Evolutionary conservation across 208 protist species (phyloP).

Genomic region (Leishmania braziliensis): DNA sequence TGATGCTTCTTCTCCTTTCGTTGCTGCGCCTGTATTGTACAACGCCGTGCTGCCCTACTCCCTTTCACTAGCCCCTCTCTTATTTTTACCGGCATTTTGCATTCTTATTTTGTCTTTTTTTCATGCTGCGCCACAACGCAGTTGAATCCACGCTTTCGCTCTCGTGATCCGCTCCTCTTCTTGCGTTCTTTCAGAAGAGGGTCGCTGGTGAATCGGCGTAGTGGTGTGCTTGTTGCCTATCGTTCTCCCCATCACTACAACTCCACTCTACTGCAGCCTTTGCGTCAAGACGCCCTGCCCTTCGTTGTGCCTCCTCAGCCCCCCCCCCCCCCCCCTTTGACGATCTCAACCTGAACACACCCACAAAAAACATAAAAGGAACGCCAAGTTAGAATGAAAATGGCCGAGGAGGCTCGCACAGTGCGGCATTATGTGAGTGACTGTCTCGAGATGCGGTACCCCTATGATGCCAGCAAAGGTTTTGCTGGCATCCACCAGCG

Average conservation of each 20-base stretch:
- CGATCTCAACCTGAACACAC: background rate
- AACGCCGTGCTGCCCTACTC: background rate
- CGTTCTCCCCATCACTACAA: background rate
- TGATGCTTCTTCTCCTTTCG: no score
- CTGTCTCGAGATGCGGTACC: constrained; percentile 81
- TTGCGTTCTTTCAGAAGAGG: background rate
- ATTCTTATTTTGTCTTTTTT: background rate
- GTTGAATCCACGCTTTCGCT: background rate
- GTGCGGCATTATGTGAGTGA: constrained; percentile 89
- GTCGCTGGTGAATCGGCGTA: background rate
- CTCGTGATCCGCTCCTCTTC: background rate
- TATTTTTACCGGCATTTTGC: background rate
- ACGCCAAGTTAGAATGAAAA: constrained; percentile 7
- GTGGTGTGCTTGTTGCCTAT: background rate
- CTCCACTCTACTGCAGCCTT: background rate
- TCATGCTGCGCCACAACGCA: background rate
- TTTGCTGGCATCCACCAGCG: constrained; percentile 63
- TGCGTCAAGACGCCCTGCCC: background rate
- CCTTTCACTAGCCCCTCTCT: no score
- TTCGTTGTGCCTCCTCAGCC: background rate
- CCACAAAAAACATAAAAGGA: background rate
- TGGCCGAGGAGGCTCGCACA: constrained; percentile 67
- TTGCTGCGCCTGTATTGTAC: background rate
- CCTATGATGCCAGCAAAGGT: constrained; percentile 74
- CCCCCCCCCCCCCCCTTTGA: background rate